Base-by-base conservation (phyloP, 441 rosid genomes). In the Gossypium laxum region DNA sequence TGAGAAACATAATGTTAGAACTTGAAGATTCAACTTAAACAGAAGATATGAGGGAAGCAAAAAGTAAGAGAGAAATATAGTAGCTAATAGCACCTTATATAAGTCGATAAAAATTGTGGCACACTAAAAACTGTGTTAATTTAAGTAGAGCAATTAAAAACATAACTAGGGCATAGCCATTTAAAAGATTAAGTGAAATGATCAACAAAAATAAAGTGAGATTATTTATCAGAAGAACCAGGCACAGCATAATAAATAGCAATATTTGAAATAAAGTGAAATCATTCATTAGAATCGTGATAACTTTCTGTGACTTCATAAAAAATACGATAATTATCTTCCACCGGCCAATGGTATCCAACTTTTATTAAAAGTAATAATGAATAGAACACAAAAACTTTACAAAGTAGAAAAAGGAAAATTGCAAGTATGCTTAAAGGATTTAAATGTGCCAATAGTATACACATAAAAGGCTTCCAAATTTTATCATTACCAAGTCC, bases 401-500 rank as follows among this genome's bases (percentile, higher is more conserved):
- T 30, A 18, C 28, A 54, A 10, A 34, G 8, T 19, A 51, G 48
- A 28, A 28, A 24, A 24, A 21, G 1, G 14, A 18, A 32, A 30
- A 14, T 21, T 47, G 14, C n/a, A 56, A 38, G 54, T 8, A 69
- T 50, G 51, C 12, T 17, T 24, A 14, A 24, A 48, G 4, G 8
- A 26, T 26, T 67, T 67, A 26, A 7, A 50, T 14, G 11, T 6
- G 5, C 58, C 70, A 50, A 67, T 15, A 28, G 34, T 5, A 50
- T 48, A 12, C 26, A 67, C 43, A 50, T 50, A 26, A 26, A 50
- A 50, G 11, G 38, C 45, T 15, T 51, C 59, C 32, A 51, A 67
- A 47, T 17, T 55, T 54, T 57, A 72, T 58, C 22, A 72, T 74
- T 91, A 93, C 97, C 96, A 34, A 87, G 74, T 71, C 98, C 98